Percentiles rank a stretch among this genome's conserved stretches.
Evolutionary conservation across 768 basidiomycete genomes (phyloP).

Genomic region (Rhodotorula paludigena): DNA sequence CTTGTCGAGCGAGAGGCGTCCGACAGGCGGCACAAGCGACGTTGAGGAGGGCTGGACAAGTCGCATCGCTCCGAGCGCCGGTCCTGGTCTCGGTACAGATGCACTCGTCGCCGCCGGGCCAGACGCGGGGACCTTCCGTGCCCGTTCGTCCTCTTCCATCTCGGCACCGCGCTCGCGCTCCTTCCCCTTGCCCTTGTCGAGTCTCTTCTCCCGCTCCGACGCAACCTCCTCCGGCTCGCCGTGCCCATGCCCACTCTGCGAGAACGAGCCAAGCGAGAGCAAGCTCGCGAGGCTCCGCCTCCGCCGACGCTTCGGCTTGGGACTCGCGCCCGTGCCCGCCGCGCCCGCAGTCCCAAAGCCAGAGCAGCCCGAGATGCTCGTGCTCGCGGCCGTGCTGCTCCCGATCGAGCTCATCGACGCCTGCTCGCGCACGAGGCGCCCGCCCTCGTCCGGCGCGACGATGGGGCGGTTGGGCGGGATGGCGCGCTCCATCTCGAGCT

Average conservation of each 20-base stretch:
- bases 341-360: not conserved
- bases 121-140: not conserved
- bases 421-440: not conserved
- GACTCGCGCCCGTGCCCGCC: not conserved
- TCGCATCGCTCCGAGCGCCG: too few relatives aligned
- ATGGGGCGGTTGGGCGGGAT: constrained; percentile 1
- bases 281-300: constrained; percentile 27
- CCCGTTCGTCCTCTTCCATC: not conserved
- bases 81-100: too few relatives aligned
- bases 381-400: not conserved
- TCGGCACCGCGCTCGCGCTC: not conserved
- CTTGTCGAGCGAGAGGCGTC: constrained; percentile 25
- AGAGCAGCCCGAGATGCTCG: constrained; percentile 7
- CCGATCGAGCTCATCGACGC: constrained; percentile 11
- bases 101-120: too few relatives aligned
- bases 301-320: constrained; percentile 14
- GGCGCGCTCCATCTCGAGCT: constrained; percentile 23
- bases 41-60: not conserved
- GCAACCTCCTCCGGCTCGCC: too few relatives aligned
- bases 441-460: not conserved
- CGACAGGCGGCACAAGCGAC: not conserved
- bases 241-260: not conserved
- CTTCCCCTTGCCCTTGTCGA: not conserved
- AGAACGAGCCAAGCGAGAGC: constrained; percentile 10
- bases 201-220: too few relatives aligned